Percentiles rank a stretch among this genome's conserved stretches.
Evolutionary conservation across 345 rosid species (phyloP).

Genomic region (Heritiera littoralis): DNA sequence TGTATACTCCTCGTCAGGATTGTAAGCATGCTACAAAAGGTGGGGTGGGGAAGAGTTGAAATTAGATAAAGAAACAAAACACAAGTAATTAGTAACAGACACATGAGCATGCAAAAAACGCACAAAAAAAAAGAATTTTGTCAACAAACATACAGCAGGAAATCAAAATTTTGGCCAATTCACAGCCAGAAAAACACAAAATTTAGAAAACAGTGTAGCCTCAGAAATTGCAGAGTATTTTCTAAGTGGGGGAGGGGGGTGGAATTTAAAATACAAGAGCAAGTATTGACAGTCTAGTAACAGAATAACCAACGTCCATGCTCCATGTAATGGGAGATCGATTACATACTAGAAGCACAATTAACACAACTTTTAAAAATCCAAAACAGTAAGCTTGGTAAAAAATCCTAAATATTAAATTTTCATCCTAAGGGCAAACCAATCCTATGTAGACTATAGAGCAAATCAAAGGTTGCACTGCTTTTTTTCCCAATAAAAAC

Average conservation of each 20-base stretch:
- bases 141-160: conserved; percentile 2
- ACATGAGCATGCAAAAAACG: not conserved
- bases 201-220: not conserved
- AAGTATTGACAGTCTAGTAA: not conserved
- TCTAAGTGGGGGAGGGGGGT: not conserved
- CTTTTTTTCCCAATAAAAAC: not conserved
- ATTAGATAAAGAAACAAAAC: not conserved
- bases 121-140: not conserved
- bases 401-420: not conserved
- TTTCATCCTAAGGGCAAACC: not conserved
- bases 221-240: not conserved
- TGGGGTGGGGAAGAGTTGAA: conserved; percentile 4
- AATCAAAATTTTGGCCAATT: not conserved
- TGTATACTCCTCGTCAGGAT: conserved; percentile 88
- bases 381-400: not conserved
- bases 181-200: not conserved
- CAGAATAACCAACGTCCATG: not conserved
- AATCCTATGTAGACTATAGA: not conserved
- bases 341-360: not conserved
- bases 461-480: not conserved
- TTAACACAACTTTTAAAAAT: not conserved
- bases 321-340: not conserved
- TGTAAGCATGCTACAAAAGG: conserved; percentile 74
- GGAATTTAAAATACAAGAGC: not conserved
- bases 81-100: not conserved